Conservation (phyloP, 306 rosid genomes). For the Inga laurina region DNA sequence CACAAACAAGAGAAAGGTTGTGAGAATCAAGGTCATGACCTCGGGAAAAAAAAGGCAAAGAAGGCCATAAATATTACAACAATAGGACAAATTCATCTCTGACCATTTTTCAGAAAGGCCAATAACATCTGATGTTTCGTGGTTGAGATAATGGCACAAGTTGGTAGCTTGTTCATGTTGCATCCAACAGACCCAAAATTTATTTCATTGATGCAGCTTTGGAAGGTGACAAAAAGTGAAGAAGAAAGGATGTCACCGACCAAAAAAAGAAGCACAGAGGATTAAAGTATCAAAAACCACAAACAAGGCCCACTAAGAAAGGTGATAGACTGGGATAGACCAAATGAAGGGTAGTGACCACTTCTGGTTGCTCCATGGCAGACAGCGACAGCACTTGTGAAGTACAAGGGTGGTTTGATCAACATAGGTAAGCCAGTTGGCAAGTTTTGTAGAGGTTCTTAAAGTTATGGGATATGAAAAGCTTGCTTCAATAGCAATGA, state of each 20-base stretch:
- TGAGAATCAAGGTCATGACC: background rate
- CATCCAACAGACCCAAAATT: background rate
- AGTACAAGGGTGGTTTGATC: background rate
- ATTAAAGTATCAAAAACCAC: background rate
- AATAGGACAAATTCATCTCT: background rate
- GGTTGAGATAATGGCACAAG: background rate
- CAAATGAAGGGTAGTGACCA: background rate
- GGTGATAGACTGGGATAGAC: background rate
- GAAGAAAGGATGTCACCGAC: background rate
- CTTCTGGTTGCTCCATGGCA: background rate
- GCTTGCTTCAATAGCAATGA: background rate
- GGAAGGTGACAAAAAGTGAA: background rate
- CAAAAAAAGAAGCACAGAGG: background rate
- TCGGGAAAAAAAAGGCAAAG: background rate
- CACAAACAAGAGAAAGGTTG: background rate
- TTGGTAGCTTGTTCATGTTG: background rate
- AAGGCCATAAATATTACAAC: background rate
- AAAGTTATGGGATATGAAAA: background rate
- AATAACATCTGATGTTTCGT: background rate
- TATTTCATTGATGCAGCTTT: background rate
- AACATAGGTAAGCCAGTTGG: background rate
- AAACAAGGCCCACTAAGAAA: background rate
- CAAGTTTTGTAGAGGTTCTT: background rate
- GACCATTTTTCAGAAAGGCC: background rate
- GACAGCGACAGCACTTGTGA: background rate